Conservation (phyloP, 441 rosid genomes). For the Biscutella laevigata region DNA sequence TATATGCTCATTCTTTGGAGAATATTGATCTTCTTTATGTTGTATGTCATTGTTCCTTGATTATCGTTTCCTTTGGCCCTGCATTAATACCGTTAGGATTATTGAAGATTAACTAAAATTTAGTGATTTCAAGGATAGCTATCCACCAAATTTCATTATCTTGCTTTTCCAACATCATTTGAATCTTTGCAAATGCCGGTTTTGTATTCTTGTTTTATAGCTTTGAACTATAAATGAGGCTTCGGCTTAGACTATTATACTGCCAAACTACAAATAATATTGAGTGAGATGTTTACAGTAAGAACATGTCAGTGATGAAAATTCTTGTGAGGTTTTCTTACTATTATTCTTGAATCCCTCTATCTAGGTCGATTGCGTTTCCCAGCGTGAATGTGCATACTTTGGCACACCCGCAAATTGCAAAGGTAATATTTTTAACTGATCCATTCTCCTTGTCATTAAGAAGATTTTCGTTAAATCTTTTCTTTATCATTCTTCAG, state of each 20-base stretch:
- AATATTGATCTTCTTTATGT: not conserved
- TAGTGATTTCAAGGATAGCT: not conserved
- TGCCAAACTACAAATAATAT: not conserved
- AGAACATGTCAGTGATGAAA: not conserved
- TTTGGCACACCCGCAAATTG: constrained; percentile 38
- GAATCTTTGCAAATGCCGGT: not conserved
- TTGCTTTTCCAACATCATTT: constrained; percentile 2
- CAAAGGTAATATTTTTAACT: constrained; percentile 40
- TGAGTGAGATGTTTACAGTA: not conserved
- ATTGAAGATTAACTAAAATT: not conserved
- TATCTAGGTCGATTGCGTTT: constrained; percentile 41
- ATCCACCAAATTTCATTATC: not conserved
- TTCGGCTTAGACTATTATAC: not conserved
- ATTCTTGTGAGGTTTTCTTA: not conserved
- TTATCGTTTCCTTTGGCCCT: not conserved
- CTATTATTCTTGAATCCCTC: constrained; percentile 4
- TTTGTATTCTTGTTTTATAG: not conserved
- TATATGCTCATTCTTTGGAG: not conserved
- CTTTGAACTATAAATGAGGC: not conserved
- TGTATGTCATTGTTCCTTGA: not conserved
- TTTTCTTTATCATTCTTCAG: not conserved
- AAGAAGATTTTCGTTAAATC: not conserved
- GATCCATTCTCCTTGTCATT: not conserved
- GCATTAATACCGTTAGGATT: not conserved
- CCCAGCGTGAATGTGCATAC: constrained; percentile 40